Base-by-base conservation (phyloP, 2,329 filamentous ascomycete genomes). In the Cladosporium sp. region DNA sequence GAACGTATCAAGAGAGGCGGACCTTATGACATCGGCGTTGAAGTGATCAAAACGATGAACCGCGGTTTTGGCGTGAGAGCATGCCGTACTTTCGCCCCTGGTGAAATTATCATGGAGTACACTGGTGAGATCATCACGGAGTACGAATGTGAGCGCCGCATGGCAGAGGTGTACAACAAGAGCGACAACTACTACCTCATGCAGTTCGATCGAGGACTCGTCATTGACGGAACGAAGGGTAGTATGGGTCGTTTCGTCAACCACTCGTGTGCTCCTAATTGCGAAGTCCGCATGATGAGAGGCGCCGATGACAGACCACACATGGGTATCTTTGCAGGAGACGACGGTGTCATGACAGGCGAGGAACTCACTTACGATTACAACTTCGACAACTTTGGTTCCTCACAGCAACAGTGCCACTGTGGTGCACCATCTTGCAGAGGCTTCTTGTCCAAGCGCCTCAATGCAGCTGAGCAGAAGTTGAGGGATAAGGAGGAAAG, bases 181-280 rank as follows among this genome's bases (percentile, higher is more conserved):
- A 95, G 95, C 61, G 85, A 93, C 88, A 95, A 90, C 70, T 97
- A 95, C 69, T 98, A 98, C 68, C 76, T 98, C 43, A 98, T 98
- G 93, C 90, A 89, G 50, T 96, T 97, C 66, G 91, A 97, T 65
- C 90, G 96, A 68, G 93, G 94, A 69, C 93, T 97, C 83, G 95
- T 97, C 62, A 95, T 98, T 57, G 93, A 98, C 72, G 93, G 92
- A 29, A 96, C 91, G 22, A 89, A 88, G 50, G 93, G 93, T 61
- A 95, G 88, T 57, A 95, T 97, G 69, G 92, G 93, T 62, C 86
- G 93, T 50, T 98, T 98, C 68, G 91, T 98, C 67, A 98, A 98
- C 66, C 93, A 98, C 68, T 95, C 90, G 15, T 98, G 93, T 71
- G 85, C 88, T 51, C 93, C 93, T 2, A 98, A 98, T 66, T 97